Conservation (phyloP, 1,284 basidiomycete species). For the Rhodotorula glutinis region DNA sequence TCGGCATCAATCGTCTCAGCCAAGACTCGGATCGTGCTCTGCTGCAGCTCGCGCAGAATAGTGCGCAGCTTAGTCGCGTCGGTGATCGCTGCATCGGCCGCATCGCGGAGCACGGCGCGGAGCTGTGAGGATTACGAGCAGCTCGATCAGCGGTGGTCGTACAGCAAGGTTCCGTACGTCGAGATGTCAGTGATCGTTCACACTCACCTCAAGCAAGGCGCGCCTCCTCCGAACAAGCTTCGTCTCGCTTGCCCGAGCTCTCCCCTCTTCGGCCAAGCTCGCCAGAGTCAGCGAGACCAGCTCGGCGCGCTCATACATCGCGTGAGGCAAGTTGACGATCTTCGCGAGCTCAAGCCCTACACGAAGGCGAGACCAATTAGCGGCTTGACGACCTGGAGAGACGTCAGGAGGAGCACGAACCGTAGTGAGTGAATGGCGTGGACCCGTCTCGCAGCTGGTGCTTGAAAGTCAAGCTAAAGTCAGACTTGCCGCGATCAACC, state of each 20-base stretch:
- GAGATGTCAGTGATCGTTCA: not conserved
- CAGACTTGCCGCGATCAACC: slow-evolving; percentile 54
- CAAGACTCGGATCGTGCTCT: slow-evolving; percentile 55
- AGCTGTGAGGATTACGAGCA: too few relatives aligned
- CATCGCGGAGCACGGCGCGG: too few relatives aligned
- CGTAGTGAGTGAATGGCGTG: slow-evolving; percentile 47
- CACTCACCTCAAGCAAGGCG: slow-evolving; percentile 62
- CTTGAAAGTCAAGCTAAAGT: slow-evolving; percentile 64
- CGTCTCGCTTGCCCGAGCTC: slow-evolving; percentile 61
- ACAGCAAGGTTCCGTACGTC: not conserved
- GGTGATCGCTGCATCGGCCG: too few relatives aligned
- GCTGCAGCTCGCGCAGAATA: slow-evolving; percentile 65
- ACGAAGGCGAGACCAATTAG: not conserved
- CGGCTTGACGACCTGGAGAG: slow-evolving; percentile 11
- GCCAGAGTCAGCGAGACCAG: slow-evolving; percentile 62
- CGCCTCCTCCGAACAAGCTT: slow-evolving; percentile 62
- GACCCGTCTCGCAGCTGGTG: slow-evolving; percentile 45
- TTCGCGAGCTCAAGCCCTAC: slow-evolving; percentile 77
- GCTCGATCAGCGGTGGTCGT: too few relatives aligned
- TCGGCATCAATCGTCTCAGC: slow-evolving; percentile 9
- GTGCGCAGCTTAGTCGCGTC: slow-evolving; percentile 58
- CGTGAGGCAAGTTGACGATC: slow-evolving; percentile 71
- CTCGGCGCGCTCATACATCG: slow-evolving; percentile 62
- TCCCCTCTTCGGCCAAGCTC: slow-evolving; percentile 59
- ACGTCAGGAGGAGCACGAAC: slow-evolving; percentile 45